phyloP scores from a whole-genome alignment of 164 flowering plant genomes.

The Echeveria elegans region DNA sequence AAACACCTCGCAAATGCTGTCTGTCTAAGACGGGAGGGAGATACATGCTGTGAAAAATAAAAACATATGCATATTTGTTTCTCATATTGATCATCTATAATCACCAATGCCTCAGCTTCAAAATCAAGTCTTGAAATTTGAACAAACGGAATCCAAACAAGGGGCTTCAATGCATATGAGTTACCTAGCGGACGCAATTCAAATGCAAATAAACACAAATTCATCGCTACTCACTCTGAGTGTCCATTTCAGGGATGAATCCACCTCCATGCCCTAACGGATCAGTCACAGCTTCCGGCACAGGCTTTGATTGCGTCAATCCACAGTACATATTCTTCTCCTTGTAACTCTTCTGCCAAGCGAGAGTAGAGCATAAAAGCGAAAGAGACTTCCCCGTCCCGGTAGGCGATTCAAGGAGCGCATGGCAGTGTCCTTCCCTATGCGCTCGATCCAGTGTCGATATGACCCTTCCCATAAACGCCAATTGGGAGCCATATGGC shows the following conservation, averaged over 20 bases:
- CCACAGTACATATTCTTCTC: conserved; percentile 24
- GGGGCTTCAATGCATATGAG: not conserved
- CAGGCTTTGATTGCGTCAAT: conserved; percentile 30
- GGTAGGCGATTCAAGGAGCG: conserved; percentile 92
- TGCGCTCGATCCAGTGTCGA: conserved; percentile 82
- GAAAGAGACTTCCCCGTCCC: conserved; percentile 96
- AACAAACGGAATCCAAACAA: not conserved
- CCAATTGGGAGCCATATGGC: conserved; percentile 90
- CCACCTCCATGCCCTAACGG: conserved; percentile 76
- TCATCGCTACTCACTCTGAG: conserved; percentile 30
- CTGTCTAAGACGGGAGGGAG: not conserved
- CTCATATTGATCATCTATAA: not conserved
- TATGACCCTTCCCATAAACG: conserved; percentile 86
- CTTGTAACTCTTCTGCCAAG: conserved; percentile 69
- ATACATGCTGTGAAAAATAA: not conserved
- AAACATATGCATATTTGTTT: too few relatives aligned
- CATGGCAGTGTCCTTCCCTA: conserved; percentile 77
- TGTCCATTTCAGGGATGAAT: conserved; percentile 59
- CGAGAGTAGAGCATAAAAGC: conserved; percentile 85
- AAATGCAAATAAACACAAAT: not conserved
- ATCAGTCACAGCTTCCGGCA: conserved; percentile 48
- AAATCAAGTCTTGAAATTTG: not conserved
- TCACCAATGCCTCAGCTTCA: not conserved
- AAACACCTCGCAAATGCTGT: not conserved
- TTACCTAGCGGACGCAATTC: not conserved